phyloP scores from a whole-genome alignment of 129 eudicot species.

The Pulicaria dysenterica region DNA sequence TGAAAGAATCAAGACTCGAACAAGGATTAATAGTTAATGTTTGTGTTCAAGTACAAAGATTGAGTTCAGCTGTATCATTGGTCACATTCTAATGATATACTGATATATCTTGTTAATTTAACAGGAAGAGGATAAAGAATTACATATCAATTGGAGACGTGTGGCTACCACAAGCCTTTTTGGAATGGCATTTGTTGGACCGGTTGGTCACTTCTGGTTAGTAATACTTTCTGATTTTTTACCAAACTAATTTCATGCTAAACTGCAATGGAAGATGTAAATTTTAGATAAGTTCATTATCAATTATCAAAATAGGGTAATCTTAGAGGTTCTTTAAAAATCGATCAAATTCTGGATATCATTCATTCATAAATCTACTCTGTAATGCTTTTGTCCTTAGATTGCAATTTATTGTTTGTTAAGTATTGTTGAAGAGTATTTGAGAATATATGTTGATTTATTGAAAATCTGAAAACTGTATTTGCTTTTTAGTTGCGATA shows the following conservation, averaged over 20 bases:
- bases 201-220: conserved; percentile 97
- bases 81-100: background rate
- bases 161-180: conserved; percentile 86
- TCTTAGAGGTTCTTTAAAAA: conserved; percentile 1
- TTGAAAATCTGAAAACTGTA: no score
- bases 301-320: background rate
- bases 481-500: no score
- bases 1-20: no score
- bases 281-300: background rate
- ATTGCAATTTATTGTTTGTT: no score
- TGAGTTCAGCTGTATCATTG: background rate
- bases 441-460: no score
- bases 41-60: background rate
- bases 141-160: conserved; percentile 83
- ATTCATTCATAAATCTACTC: background rate
- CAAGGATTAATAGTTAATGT: background rate
- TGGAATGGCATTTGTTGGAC: conserved; percentile 95
- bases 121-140: conserved; percentile 64
- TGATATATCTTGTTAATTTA: background rate
- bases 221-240: conserved; percentile 25
- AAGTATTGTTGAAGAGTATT: no score
- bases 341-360: background rate
- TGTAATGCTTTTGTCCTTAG: no score
- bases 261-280: background rate
- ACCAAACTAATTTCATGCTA: background rate